Evolutionary conservation across 2,329 filamentous ascomycete genomes (phyloP).

Genomic region (Hymenoscyphus scutula): DNA sequence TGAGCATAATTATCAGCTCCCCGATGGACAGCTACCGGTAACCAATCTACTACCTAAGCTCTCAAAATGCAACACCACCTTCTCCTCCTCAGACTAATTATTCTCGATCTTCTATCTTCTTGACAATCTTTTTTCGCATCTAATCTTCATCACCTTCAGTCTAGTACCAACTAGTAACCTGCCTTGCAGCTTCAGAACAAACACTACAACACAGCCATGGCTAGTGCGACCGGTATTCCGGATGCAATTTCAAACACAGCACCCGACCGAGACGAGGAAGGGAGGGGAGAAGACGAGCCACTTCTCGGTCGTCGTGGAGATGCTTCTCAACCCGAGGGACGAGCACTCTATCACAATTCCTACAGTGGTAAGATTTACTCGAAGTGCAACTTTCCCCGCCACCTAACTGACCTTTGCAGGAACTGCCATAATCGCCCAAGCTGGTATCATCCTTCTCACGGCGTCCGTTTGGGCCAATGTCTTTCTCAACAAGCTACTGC

Average conservation of each 20-base stretch:
- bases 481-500: constrained; percentile 64
- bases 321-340: constrained; percentile 64
- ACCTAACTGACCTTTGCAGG: constrained; percentile 49
- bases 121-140: background rate
- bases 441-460: constrained; percentile 71
- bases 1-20: constrained; percentile 5
- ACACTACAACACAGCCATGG: constrained; percentile 47
- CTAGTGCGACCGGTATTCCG: constrained; percentile 66
- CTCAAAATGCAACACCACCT: background rate
- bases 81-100: background rate
- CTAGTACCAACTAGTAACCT: background rate
- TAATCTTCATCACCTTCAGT: background rate
- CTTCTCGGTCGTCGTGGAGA: constrained; percentile 70
- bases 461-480: constrained; percentile 76
- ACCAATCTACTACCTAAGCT: too few species aligned
- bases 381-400: constrained; percentile 3
- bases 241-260: constrained; percentile 40
- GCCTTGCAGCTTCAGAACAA: background rate
- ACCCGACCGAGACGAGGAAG: constrained; percentile 32
- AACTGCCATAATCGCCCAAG: constrained; percentile 77
- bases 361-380: constrained; percentile 59
- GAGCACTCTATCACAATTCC: constrained; percentile 67
- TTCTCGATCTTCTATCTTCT: background rate
- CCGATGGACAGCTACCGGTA: too few species aligned
- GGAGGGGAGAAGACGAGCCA: constrained; percentile 59